Evolutionary conservation across 352 stramenopile species (phyloP).

Genomic region (Phytophthora niederhauseri): DNA sequence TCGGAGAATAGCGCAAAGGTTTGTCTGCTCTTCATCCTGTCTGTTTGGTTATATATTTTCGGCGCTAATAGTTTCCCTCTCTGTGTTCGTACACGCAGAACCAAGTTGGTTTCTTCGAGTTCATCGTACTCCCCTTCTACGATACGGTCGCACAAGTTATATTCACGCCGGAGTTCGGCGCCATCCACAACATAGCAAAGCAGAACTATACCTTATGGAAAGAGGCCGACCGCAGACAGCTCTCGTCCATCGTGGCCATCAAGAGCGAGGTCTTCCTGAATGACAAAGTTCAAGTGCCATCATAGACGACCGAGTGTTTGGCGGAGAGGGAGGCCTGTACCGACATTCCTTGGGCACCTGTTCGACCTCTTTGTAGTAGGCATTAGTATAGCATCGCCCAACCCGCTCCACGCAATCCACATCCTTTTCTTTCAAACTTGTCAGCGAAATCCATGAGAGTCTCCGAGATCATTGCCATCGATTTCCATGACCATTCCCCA

Average conservation of each 20-base stretch:
- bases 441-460: neutral
- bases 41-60: neutral
- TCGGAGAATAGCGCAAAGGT: conserved; percentile 89
- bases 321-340: conserved; percentile 23
- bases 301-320: conserved; percentile 34
- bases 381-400: conserved; percentile 37
- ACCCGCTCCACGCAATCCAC: conserved; percentile 34
- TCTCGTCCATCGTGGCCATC: conserved; percentile 85
- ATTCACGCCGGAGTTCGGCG: conserved; percentile 70
- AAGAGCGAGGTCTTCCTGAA: conserved; percentile 82
- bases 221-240: conserved; percentile 75
- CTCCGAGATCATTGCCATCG: neutral
- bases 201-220: conserved; percentile 89
- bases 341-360: conserved; percentile 10
- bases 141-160: conserved; percentile 80
- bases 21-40: conserved; percentile 9
- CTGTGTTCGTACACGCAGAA: conserved; percentile 50
- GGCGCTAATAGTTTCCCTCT: neutral
- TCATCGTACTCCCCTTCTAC: conserved; percentile 85
- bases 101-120: conserved; percentile 89
- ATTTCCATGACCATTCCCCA: neutral
- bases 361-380: conserved; percentile 40
- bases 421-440: conserved; percentile 28
- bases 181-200: conserved; percentile 81
- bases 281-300: conserved; percentile 62